Conservation (phyloP, 495 filamentous ascomycete genomes). For the Aspergillus cristatus region DNA sequence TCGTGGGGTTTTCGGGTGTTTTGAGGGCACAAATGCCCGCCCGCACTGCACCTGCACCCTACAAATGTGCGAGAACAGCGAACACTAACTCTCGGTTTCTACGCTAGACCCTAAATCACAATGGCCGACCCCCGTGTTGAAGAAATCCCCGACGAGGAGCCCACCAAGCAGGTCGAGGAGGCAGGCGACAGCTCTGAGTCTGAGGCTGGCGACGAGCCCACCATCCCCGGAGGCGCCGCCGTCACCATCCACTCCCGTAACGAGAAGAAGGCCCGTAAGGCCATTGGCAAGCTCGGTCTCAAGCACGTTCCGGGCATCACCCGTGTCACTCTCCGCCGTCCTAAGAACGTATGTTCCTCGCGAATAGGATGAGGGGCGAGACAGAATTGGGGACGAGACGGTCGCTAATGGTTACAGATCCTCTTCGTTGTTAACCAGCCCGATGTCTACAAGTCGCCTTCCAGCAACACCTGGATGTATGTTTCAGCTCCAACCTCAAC, state of each 20-base stretch:
- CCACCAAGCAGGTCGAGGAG: constrained; percentile 68
- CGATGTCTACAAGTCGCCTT: constrained; percentile 97
- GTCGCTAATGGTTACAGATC: constrained; percentile 50
- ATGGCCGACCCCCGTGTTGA: constrained; percentile 98
- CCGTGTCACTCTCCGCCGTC: constrained; percentile 90
- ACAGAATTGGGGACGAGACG: not conserved
- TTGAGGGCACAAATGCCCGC: no score
- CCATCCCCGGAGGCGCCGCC: constrained; percentile 74
- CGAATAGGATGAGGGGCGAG: not conserved
- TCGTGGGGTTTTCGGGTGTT: constrained; percentile 14
- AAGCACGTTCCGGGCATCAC: constrained; percentile 96
- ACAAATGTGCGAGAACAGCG: constrained; percentile 1
- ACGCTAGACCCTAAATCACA: constrained; percentile 16
- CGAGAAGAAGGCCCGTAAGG: constrained; percentile 99
- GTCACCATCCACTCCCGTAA: constrained; percentile 93
- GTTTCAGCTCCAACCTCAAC: constrained; percentile 17
- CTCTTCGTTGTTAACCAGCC: constrained; percentile 99
- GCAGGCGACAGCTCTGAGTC: constrained; percentile 71
- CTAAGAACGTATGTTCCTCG: constrained; percentile 71
- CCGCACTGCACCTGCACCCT: no score
- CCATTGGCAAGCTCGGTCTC: constrained; percentile 94
- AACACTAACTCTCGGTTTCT: constrained; percentile 3
- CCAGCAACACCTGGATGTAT: constrained; percentile 99
- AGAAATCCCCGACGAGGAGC: constrained; percentile 83
- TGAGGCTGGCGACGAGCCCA: constrained; percentile 58